A percentile compares a stretch with the other conserved stretches of the same genome.
These are phyloP conservation scores for Pythium folliculosum DNA, from an alignment of 352 stramenopile species.

Conservation along the genomic window DNA sequence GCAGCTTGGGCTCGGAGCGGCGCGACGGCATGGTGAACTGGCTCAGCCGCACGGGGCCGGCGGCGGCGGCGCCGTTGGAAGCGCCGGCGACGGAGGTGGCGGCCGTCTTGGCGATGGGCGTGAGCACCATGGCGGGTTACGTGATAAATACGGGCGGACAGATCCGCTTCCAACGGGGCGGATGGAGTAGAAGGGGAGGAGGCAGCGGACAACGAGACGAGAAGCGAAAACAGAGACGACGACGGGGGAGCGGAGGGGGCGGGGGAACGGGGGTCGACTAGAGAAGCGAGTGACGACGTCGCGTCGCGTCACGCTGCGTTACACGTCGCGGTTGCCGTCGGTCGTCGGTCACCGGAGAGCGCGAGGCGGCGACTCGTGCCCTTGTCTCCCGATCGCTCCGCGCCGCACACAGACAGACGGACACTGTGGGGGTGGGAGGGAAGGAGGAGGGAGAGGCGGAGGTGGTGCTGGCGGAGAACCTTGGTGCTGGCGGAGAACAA, in stretches of 20 bases:
- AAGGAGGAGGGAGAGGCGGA: too few species aligned
- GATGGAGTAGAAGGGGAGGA: background rate
- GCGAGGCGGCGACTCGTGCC: background rate
- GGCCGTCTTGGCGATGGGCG: slow-evolving; percentile 12
- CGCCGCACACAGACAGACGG: background rate
- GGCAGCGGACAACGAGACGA: background rate
- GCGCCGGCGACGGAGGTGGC: slow-evolving; percentile 3
- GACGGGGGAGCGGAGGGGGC: background rate
- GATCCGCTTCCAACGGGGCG: background rate
- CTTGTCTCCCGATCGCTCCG: background rate
- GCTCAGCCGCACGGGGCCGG: background rate
- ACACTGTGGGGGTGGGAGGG: too few species aligned
- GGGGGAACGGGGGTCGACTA: background rate
- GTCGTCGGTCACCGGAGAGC: background rate
- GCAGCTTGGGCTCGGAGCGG: slow-evolving; percentile 29
- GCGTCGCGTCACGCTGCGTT: background rate
- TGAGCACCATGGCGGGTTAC: slow-evolving; percentile 21
- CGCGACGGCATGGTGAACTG: slow-evolving; percentile 23
- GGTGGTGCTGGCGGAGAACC: too few species aligned
- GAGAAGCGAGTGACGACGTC: background rate
- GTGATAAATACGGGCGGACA: slow-evolving; percentile 5
- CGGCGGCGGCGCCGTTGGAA: background rate
- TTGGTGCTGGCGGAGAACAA: too few species aligned
- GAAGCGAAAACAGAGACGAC: background rate
- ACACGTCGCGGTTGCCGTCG: background rate